Conservation (phyloP, 257 asterid species). For the Lantana camara region DNA sequence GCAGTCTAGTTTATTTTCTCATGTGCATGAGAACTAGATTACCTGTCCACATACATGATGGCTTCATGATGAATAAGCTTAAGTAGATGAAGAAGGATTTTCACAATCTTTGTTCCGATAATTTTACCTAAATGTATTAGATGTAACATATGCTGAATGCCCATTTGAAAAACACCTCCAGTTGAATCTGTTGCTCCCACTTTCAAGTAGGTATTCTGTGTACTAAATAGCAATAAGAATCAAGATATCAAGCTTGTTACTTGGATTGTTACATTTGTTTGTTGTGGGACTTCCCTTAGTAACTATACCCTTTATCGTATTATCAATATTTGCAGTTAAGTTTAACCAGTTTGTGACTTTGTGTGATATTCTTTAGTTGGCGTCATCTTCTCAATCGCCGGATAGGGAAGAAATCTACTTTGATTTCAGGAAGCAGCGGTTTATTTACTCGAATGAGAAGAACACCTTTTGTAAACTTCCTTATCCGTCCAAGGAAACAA, state of each 20-base stretch:
- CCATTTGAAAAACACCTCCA: neutral
- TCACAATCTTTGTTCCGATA: neutral
- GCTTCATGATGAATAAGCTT: neutral
- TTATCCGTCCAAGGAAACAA: constrained; percentile 90
- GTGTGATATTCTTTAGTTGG: constrained; percentile 51
- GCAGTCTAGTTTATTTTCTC: neutral
- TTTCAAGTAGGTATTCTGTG: neutral
- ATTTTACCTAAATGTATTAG: neutral
- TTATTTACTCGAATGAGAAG: constrained; percentile 76
- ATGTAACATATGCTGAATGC: constrained; percentile 1
- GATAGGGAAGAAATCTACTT: constrained; percentile 81
- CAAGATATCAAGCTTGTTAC: constrained; percentile 13
- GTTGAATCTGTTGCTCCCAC: constrained; percentile 12
- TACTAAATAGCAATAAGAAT: constrained; percentile 2
- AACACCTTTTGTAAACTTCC: constrained; percentile 77
- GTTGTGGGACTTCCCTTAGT: constrained; percentile 3
- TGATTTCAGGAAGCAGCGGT: constrained; percentile 93
- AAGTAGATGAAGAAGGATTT: neutral
- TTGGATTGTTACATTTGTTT: constrained; percentile 11
- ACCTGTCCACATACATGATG: neutral
- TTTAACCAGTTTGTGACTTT: constrained; percentile 29
- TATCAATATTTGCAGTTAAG: constrained; percentile 5
- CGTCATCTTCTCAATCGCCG: constrained; percentile 58
- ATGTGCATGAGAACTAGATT: neutral
- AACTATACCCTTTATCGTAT: too few relatives aligned